Conservation (phyloP, 495 filamentous ascomycete genomes). For the Penicillium canescens region DNA sequence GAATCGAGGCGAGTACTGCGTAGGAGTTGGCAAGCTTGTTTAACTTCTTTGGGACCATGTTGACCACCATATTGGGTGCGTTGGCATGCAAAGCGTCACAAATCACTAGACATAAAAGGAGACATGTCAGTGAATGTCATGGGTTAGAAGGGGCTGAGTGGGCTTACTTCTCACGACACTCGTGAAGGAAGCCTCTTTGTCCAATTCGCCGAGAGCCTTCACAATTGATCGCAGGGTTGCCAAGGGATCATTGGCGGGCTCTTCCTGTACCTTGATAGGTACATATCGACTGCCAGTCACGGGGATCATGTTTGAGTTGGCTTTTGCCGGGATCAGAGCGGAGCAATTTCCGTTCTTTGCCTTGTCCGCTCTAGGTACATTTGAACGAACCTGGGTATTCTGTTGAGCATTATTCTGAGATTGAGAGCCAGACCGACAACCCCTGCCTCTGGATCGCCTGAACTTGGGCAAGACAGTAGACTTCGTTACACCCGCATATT, state of each 20-base stretch:
- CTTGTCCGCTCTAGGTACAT: background rate
- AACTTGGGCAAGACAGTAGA: background rate
- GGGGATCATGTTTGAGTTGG: conserved; percentile 22
- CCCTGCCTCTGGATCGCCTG: too few species aligned
- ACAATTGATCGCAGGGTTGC: conserved; percentile 1
- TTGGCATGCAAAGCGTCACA: conserved; percentile 25
- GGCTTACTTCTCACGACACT: conserved; percentile 11
- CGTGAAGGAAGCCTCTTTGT: background rate
- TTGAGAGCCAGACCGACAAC: too few species aligned
- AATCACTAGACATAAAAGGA: conserved; percentile 16
- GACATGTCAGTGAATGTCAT: too few species aligned
- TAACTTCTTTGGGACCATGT: background rate
- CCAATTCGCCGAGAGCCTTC: background rate
- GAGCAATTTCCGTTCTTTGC: background rate
- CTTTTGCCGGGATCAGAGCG: background rate
- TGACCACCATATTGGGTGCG: conserved; percentile 13
- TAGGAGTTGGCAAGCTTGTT: background rate
- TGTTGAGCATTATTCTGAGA: too few species aligned
- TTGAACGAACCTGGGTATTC: too few species aligned
- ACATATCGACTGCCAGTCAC: conserved; percentile 20
- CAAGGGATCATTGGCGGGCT: conserved; percentile 14
- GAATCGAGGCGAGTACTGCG: conserved; percentile 21
- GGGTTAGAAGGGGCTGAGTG: background rate
- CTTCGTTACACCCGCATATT: background rate
- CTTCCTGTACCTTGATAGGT: conserved; percentile 4